Evolutionary conservation across 768 basidiomycete species (phyloP), one percentile per base, ranked within the genome.

Genomic region (Tylopilus felleus): DNA sequence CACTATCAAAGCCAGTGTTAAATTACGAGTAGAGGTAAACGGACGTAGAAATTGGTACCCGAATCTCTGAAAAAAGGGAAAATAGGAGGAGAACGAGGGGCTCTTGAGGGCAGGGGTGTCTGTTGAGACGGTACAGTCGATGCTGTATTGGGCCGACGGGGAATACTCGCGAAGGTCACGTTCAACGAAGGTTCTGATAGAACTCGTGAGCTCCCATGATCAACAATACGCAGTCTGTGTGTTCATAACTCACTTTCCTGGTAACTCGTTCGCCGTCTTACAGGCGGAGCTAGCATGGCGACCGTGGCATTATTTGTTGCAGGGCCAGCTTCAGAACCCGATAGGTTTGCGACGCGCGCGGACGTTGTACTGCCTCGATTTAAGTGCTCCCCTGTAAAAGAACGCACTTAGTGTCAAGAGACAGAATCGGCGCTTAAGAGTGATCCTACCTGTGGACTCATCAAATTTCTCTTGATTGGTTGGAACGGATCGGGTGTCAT

Each of bases 221-320:
- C 13, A 3, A 33, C 12, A 2, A 33, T 33, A 14, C 14, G 13
- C n/a, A 3, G 13, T 33, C 16, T 14, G 13, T 9, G 16, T 33
- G n/a, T n/a, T n/a, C n/a, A 10, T 14, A 25, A 22, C 64, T 58
- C 53, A 68, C 66, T 48, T 17, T 31, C 25, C 8, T 41, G 38
- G 38, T 39, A 35, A 17, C 38, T 44, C 19, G 19, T 44, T 40
- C 7, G 19, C 21, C 17, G 31, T 8, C 13, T 19, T 17, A 13
- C 21, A 13, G 51, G 22, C 9, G 45, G 33, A 45, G 17, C 16
- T 8, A 2, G 9, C 21, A 10, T 6, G 19, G 27, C n/a, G 3
- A 45, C 31, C 19, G 28, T 31, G 31, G 5, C 16, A 17, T 8
- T 1, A 3, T 33, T 13, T 14, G 41, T 39, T 27, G 40, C 8